Base-by-base conservation (phyloP, 2,329 filamentous ascomycete species). In the Monosporascus sp. region DNA sequence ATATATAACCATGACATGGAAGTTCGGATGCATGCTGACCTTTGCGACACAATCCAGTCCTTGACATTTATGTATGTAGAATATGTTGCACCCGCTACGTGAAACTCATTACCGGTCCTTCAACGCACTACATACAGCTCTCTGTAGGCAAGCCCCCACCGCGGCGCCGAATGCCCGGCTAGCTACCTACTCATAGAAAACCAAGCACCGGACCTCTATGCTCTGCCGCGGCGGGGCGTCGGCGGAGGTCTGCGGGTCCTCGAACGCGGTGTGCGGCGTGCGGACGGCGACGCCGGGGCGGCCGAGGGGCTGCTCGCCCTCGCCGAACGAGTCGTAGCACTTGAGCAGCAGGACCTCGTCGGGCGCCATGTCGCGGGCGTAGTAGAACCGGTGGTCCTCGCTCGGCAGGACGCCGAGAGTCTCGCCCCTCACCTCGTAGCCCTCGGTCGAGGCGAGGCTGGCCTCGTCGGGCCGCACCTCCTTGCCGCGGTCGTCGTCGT, bases 311-410 rank as follows among this genome's bases (percentile, higher is more conserved):
- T 63, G 54, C 43, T 46, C 58, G 1, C 77, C 77, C 49, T 74
- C 62, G 51, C 64, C 69, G 59, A 71, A 68, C 4, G 76, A 79
- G 61, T 82, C 79, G 58, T 80, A 81, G 61, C 79, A 82, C 73
- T 82, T 78, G 58, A 78, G 70, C 40, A 78, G 66, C 59, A 78
- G 61, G 8, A 66, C 73, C 66, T 78, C 73, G n/a, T 76, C 74
- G 5, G 75, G 74, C 47, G 76, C 82, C 85, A 88, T 87, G 61
- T 87, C 84, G 69, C 85, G 86, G 64, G 81, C 72, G 60, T 87
- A 88, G 61, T 80, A 87, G 61, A 86, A 86, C 59, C 74, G 73
- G 65, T 88, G 85, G 17, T 66, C 67, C 7, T 81, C 77, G 58
- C 73, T 86, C 3, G 83, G 76, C 46, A 76, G 72, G 0, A 88